Conservation (phyloP, 2,329 filamentous ascomycete genomes). For the Pseudocercospora vitis region DNA sequence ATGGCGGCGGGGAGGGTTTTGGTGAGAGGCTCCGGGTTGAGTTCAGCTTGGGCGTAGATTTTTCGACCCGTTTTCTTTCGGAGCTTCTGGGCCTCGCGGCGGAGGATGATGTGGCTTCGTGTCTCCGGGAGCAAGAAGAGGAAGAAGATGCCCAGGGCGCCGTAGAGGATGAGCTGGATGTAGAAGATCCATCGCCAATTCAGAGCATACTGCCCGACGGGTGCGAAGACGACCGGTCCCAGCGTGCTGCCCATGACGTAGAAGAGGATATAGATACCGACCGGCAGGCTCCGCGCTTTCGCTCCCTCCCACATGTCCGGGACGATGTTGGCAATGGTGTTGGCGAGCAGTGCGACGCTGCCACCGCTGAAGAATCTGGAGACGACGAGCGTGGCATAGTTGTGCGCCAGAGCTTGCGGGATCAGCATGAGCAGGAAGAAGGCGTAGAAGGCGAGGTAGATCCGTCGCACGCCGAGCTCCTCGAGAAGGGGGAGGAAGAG, state of each 20-base stretch:
- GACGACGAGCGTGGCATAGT: slow-evolving; percentile 41
- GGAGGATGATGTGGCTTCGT: slow-evolving; percentile 50
- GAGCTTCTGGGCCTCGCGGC: slow-evolving; percentile 39
- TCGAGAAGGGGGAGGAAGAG: slow-evolving; percentile 41
- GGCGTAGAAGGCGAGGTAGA: slow-evolving; percentile 35
- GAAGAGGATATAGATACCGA: slow-evolving; percentile 39
- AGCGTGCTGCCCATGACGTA: slow-evolving; percentile 39
- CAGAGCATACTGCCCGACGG: slow-evolving; percentile 33
- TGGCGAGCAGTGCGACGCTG: slow-evolving; percentile 38
- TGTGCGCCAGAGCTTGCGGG: slow-evolving; percentile 42
- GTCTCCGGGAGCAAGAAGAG: slow-evolving; percentile 48
- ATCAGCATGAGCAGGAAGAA: slow-evolving; percentile 42
- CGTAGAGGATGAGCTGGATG: slow-evolving; percentile 48
- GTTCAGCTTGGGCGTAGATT: slow-evolving; percentile 40
- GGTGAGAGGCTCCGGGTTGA: slow-evolving; percentile 34
- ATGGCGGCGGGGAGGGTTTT: slow-evolving; percentile 38
- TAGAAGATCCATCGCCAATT: slow-evolving; percentile 45
- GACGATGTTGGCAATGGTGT: slow-evolving; percentile 40
- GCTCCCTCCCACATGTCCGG: slow-evolving; percentile 42
- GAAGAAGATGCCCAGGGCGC: slow-evolving; percentile 44
- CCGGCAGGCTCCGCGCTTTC: slow-evolving; percentile 36
- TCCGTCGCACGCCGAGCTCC: slow-evolving; percentile 38
- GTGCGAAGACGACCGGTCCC: slow-evolving; percentile 41
- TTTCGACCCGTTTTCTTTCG: slow-evolving; percentile 34
- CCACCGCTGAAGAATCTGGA: slow-evolving; percentile 43